A percentile compares a stretch with the other conserved stretches of the same genome.
These are phyloP conservation scores for Darksidea phi DNA, from an alignment of 495 filamentous ascomycete species.

Conservation along the genomic window DNA sequence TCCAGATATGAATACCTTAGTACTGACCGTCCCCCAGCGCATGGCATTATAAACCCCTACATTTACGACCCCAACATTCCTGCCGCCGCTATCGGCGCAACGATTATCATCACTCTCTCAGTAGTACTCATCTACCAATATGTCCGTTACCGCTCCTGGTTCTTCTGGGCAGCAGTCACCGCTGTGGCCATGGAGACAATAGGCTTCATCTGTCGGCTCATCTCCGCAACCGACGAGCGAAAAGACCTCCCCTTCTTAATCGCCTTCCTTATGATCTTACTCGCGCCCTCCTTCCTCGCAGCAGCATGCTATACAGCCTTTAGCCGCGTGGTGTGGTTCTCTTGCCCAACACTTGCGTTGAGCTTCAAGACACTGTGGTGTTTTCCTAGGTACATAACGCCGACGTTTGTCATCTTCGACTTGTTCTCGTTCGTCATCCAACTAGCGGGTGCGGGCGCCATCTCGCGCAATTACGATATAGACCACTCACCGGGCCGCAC, in stretches of 20 bases:
- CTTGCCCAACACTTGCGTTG: constrained; percentile 12
- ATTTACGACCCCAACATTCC: constrained; percentile 29
- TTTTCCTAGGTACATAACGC: constrained; percentile 27
- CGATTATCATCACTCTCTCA: constrained; percentile 23
- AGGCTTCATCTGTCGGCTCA: constrained; percentile 25
- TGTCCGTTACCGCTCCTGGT: constrained; percentile 27
- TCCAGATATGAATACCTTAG: not conserved
- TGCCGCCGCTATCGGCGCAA: constrained; percentile 21
- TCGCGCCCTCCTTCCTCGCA: constrained; percentile 30
- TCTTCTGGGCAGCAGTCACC: constrained; percentile 27
- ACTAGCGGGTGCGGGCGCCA: constrained; percentile 16
- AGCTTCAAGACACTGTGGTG: constrained; percentile 27
- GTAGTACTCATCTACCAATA: constrained; percentile 26
- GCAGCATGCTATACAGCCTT: constrained; percentile 31
- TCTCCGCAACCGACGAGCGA: constrained; percentile 21
- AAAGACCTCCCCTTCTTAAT: constrained; percentile 25
- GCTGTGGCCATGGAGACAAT: constrained; percentile 20
- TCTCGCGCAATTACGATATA: constrained; percentile 17
- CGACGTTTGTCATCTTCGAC: constrained; percentile 29
- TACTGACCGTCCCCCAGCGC: not conserved
- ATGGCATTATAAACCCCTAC: constrained; percentile 25
- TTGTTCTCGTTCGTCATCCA: constrained; percentile 28
- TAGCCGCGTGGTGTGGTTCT: constrained; percentile 28
- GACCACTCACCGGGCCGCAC: constrained; percentile 8
- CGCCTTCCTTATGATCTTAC: constrained; percentile 26